These are phyloP conservation scores for Colletotrichum sp. DNA, from an alignment of 2,329 filamentous ascomycete species.

Conservation along the genomic window DNA sequence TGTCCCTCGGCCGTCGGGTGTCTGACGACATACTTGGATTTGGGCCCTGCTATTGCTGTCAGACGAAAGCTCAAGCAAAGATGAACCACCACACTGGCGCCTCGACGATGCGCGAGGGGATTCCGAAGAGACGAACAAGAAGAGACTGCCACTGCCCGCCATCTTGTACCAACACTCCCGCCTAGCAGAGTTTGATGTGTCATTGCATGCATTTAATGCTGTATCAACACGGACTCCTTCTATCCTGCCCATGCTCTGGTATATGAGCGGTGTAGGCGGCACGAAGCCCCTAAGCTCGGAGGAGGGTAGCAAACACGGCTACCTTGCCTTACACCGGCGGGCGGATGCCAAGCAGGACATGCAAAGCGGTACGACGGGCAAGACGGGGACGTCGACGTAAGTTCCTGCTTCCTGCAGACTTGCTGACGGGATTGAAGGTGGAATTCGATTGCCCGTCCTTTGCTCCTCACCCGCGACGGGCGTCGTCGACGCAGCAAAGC, in stretches of 20 bases:
- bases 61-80: not conserved
- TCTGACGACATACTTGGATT: constrained; percentile 8
- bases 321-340: constrained; percentile 9
- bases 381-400: not conserved
- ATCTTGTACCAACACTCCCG: not conserved
- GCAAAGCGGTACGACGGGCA: not conserved
- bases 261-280: constrained; percentile 20
- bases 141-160: not conserved
- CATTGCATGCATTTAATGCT: constrained; percentile 16
- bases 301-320: constrained; percentile 18
- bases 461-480: not conserved
- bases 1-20: not conserved
- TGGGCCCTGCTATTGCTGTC: not conserved
- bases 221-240: constrained; percentile 14
- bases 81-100: not conserved
- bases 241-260: not conserved
- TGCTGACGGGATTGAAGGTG: not conserved
- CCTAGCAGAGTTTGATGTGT: constrained; percentile 6
- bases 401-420: not conserved
- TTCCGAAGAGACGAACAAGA: not conserved
- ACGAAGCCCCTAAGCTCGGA: constrained; percentile 14
- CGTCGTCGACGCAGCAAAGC: not conserved
- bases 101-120: not conserved
- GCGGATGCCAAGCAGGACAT: constrained; percentile 8
- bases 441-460: not conserved